Evolutionary conservation across 768 basidiomycete species (phyloP).

Genomic region (Lactarius trivialis): DNA sequence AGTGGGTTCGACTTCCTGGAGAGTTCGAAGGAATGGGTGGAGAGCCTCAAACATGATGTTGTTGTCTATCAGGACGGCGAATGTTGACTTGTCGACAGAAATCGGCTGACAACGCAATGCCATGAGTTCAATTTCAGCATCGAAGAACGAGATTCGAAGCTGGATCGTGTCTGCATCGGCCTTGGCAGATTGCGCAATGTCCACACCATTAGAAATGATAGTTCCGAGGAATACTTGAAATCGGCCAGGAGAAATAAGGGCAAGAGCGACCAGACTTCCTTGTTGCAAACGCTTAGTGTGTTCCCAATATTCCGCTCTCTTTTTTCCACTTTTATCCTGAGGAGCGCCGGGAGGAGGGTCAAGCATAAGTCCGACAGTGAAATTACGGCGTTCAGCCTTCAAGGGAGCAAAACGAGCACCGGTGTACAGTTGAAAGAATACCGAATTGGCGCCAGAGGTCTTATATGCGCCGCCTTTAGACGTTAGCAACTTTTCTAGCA

Average conservation of each 20-base stretch:
- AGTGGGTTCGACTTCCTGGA: conserved; percentile 18
- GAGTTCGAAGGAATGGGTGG: conserved; percentile 18
- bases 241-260: conserved; percentile 31
- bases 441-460: conserved; percentile 37
- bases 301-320: conserved; percentile 55
- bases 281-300: conserved; percentile 51
- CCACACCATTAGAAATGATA: conserved; percentile 37
- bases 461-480: conserved; percentile 55
- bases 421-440: conserved; percentile 61
- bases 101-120: conserved; percentile 34
- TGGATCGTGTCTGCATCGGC: conserved; percentile 31
- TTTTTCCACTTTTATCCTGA: conserved; percentile 33
- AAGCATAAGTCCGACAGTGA: conserved; percentile 42
- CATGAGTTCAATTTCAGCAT: conserved; percentile 46
- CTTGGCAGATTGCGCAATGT: conserved; percentile 42
- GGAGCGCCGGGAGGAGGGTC: conserved; percentile 54
- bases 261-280: conserved; percentile 58
- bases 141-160: conserved; percentile 57
- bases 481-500: conserved; percentile 41
- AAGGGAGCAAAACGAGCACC: conserved; percentile 42
- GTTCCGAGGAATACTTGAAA: conserved; percentile 46
- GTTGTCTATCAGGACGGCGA: conserved; percentile 21
- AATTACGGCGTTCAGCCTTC: conserved; percentile 44
- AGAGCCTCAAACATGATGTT: conserved; percentile 19
- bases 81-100: conserved; percentile 24